Evolutionary conservation across 1,284 basidiomycete genomes (phyloP).

Genomic region (Naganishia cerealis): DNA sequence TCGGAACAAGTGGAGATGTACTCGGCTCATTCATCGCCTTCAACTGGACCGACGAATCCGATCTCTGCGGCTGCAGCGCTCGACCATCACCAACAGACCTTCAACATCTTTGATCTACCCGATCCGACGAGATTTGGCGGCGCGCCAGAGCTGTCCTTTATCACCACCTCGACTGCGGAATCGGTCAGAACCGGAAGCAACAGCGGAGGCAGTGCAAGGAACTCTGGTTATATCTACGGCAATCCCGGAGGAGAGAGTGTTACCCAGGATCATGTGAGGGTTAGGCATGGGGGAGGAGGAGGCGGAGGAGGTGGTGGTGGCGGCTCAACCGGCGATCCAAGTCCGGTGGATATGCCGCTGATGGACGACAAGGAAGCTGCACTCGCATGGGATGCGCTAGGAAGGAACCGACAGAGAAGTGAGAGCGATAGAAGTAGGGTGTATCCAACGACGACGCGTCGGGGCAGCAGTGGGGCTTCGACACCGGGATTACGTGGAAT

Average conservation of each 20-base stretch:
- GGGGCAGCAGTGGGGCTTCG: slow-evolving; percentile 1
- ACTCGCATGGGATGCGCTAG: slow-evolving; percentile 6
- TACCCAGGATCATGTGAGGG: not conserved
- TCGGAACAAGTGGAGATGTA: not conserved
- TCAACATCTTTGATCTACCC: slow-evolving; percentile 1
- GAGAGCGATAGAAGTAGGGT: not conserved
- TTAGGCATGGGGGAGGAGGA: not conserved
- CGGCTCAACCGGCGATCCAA: not conserved
- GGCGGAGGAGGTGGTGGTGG: not conserved
- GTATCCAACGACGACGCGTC: not conserved
- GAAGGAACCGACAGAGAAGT: slow-evolving; percentile 11
- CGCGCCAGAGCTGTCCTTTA: slow-evolving; percentile 11
- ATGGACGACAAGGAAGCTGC: not conserved
- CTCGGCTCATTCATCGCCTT: not conserved
- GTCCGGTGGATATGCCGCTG: slow-evolving; percentile 1
- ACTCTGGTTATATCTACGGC: not conserved
- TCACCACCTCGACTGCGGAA: slow-evolving; percentile 18
- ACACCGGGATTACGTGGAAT: slow-evolving; percentile 7
- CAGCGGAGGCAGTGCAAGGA: slow-evolving; percentile 5
- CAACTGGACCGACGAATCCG: not conserved
- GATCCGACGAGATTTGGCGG: not conserved
- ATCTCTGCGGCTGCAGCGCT: not conserved
- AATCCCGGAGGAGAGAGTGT: not conserved
- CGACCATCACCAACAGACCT: not conserved
- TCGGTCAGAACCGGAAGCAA: slow-evolving; percentile 1